Percentiles rank a stretch among this genome's conserved stretches.
Evolutionary conservation across 805 yeast species (phyloP).

Genomic region (Wickerhamomyces rabaulensis): DNA sequence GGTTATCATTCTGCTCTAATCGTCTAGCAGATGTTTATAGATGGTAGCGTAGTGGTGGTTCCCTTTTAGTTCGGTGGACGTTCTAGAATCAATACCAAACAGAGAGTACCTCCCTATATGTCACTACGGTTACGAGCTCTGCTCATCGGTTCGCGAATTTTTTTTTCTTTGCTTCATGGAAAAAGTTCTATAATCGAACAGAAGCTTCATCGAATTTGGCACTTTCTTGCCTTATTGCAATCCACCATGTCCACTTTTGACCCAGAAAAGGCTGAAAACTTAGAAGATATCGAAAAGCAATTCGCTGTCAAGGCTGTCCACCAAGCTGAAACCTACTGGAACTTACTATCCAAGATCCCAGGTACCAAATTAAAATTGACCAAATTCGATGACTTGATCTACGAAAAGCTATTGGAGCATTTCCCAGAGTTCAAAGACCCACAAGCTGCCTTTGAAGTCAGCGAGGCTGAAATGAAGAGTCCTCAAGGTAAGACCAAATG

Average conservation of each 20-base stretch:
- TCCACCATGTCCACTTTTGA: slow-evolving; percentile 38
- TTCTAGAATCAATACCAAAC: no score
- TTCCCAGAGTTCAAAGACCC: slow-evolving; percentile 87
- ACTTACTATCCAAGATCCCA: slow-evolving; percentile 60
- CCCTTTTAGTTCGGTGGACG: no score
- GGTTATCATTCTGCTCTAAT: no score
- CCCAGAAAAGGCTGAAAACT: slow-evolving; percentile 90
- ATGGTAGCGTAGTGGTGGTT: no score
- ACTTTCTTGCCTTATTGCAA: not conserved
- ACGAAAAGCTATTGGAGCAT: slow-evolving; percentile 49
- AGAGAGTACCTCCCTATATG: no score
- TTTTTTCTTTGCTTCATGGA: not conserved
- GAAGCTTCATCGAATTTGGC: not conserved
- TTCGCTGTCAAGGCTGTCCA: slow-evolving; percentile 96
- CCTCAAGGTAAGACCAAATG: slow-evolving; percentile 78
- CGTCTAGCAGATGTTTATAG: no score
- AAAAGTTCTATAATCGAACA: no score
- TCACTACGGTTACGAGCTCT: not conserved
- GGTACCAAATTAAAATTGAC: slow-evolving; percentile 79
- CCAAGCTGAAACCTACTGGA: slow-evolving; percentile 95
- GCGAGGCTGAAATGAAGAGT: slow-evolving; percentile 80
- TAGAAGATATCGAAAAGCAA: slow-evolving; percentile 94
- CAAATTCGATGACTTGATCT: slow-evolving; percentile 66
- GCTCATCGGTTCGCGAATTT: not conserved
- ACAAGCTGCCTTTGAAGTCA: slow-evolving; percentile 48